These are phyloP conservation scores for Aechmea fasciata DNA, from an alignment of 176 grass and related monocot species.

Conservation along the genomic window DNA sequence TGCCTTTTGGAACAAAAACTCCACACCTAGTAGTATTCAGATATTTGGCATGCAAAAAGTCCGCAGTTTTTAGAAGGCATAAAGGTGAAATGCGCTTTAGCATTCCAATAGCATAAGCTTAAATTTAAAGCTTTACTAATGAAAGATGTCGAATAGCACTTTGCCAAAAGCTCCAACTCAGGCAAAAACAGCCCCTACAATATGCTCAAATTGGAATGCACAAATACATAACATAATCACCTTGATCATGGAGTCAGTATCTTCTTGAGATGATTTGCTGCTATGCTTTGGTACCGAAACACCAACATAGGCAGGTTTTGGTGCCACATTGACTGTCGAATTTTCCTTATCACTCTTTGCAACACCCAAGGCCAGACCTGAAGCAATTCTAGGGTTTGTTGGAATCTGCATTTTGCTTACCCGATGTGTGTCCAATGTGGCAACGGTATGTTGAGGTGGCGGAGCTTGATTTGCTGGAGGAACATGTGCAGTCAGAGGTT, in stretches of 20 bases:
- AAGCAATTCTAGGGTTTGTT: conserved; percentile 73
- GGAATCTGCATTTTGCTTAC: conserved; percentile 79
- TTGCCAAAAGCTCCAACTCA: no score
- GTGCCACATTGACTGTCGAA: conserved; percentile 25
- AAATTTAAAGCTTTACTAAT: no score
- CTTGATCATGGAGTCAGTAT: conserved; percentile 41
- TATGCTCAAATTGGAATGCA: not conserved
- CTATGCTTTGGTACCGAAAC: conserved; percentile 45
- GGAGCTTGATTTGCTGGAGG: conserved; percentile 29
- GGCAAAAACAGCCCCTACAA: no score
- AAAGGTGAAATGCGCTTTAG: no score
- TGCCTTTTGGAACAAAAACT: no score
- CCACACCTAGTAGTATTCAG: no score
- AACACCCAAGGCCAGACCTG: conserved; percentile 54
- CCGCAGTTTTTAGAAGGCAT: no score
- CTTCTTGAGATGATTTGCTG: conserved; percentile 32
- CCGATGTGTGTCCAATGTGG: conserved; percentile 25
- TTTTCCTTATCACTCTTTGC: conserved; percentile 59
- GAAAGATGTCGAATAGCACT: no score
- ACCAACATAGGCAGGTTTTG: conserved; percentile 80
- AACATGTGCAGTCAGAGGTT: conserved; percentile 49
- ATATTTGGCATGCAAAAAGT: no score
- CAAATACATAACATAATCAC: conserved; percentile 32
- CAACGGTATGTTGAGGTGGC: conserved; percentile 33
- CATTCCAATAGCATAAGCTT: no score